Evolutionary conservation across 1,284 basidiomycete genomes (phyloP).

Genomic region (Peniophora sp.): DNA sequence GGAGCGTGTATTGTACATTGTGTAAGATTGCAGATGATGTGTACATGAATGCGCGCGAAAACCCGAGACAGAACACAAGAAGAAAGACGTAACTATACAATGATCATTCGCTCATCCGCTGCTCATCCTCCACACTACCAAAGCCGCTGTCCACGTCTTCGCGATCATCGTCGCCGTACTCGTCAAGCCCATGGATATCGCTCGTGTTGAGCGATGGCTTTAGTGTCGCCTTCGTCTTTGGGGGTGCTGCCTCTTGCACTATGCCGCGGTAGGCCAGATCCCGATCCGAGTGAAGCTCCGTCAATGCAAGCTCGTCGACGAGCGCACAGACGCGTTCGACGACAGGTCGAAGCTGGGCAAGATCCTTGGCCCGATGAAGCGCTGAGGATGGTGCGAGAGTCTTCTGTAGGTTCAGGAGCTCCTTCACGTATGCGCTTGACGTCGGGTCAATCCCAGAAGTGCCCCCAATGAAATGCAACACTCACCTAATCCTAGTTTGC

Average conservation of each 20-base stretch:
- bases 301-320: not conserved
- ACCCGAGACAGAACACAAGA: not conserved
- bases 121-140: no score
- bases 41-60: not conserved
- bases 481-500: conserved; percentile 17
- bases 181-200: not conserved
- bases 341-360: not conserved
- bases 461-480: not conserved
- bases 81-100: not conserved
- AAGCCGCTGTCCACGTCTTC: not conserved
- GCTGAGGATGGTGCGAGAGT: not conserved
- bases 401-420: not conserved
- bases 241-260: no score
- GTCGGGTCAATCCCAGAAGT: not conserved
- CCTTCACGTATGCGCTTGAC: not conserved
- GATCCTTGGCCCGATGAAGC: not conserved
- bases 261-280: no score
- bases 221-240: not conserved
- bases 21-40: not conserved
- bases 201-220: not conserved
- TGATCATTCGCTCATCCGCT: not conserved
- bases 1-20: not conserved
- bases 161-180: not conserved
- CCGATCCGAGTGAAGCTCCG: no score
- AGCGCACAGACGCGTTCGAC: not conserved